phyloP scores from a whole-genome alignment of 768 basidiomycete genomes.

The Leccinum longicurvipes region DNA sequence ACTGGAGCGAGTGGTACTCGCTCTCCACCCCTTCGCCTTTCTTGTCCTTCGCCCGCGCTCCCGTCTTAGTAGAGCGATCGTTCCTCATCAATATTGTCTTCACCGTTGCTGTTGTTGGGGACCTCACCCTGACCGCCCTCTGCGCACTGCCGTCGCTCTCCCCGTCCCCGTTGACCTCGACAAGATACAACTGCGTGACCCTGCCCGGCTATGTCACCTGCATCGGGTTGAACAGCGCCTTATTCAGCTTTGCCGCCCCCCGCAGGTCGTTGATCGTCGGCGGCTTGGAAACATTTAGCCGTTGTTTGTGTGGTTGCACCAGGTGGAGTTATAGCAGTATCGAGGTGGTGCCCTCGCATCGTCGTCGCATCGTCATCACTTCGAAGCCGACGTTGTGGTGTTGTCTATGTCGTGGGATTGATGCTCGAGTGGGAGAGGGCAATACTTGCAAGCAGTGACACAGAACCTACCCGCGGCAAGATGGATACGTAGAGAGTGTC shows the following conservation, averaged over 20 bases:
- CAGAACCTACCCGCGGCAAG: too few relatives aligned
- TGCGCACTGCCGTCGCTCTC: constrained; percentile 12
- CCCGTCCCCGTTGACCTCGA: constrained; percentile 24
- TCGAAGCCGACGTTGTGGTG: too few relatives aligned
- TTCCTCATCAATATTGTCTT: constrained; percentile 8
- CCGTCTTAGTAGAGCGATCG: constrained; percentile 20
- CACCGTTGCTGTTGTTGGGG: not conserved
- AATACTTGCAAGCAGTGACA: too few relatives aligned
- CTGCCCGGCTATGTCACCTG: constrained; percentile 34
- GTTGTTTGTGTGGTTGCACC: constrained; percentile 24
- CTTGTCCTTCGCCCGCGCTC: not conserved
- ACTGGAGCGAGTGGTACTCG: constrained; percentile 28
- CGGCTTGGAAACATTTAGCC: constrained; percentile 35
- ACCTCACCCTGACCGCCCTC: constrained; percentile 9
- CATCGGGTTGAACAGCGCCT: constrained; percentile 74
- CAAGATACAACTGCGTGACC: constrained; percentile 35
- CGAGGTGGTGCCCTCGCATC: too few relatives aligned
- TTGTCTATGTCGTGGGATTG: too few relatives aligned
- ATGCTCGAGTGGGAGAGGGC: too few relatives aligned
- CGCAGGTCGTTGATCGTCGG: constrained; percentile 55
- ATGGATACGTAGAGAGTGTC: too few relatives aligned
- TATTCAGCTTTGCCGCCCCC: constrained; percentile 70
- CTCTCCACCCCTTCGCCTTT: constrained; percentile 16
- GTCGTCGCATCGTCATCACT: too few relatives aligned
- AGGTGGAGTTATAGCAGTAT: too few relatives aligned